Evolutionary conservation across 352 stramenopile species (phyloP).

Genomic region (Globisporangium nunn): DNA sequence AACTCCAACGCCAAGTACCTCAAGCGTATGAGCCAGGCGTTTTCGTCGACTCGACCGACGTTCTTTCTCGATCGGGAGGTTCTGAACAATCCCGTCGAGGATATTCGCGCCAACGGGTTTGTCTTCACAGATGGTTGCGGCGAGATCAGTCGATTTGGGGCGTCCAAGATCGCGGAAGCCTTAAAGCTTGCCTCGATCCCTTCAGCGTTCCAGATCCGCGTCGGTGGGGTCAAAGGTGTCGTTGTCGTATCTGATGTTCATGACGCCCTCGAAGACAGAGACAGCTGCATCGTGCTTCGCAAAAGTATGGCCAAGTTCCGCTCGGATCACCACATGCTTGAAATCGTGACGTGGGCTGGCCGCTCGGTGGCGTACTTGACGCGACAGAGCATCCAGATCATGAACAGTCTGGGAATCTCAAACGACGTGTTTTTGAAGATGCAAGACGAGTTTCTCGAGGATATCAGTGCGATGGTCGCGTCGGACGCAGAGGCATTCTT

Average conservation of each 20-base stretch:
- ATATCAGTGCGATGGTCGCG: slow-evolving; percentile 44
- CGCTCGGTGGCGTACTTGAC: slow-evolving; percentile 62
- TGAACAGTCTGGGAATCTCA: slow-evolving; percentile 51
- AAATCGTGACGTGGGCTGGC: slow-evolving; percentile 50
- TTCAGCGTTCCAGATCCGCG: slow-evolving; percentile 70
- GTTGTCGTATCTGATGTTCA: slow-evolving; percentile 51
- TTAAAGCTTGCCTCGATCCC: slow-evolving; percentile 34
- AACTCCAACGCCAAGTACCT: slow-evolving; percentile 60
- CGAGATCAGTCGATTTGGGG: slow-evolving; percentile 39
- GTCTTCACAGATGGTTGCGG: slow-evolving; percentile 73
- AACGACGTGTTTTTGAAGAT: slow-evolving; percentile 60
- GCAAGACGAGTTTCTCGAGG: slow-evolving; percentile 61
- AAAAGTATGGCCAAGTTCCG: slow-evolving; percentile 73
- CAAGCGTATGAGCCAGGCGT: slow-evolving; percentile 69
- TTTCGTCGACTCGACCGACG: slow-evolving; percentile 55
- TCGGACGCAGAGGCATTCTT: slow-evolving; percentile 40
- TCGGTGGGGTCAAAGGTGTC: slow-evolving; percentile 69
- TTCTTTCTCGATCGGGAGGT: slow-evolving; percentile 36
- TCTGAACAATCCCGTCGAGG: slow-evolving; percentile 34
- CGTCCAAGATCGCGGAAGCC: slow-evolving; percentile 23
- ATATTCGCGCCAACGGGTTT: slow-evolving; percentile 38
- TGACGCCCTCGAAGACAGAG: slow-evolving; percentile 9
- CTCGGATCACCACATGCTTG: slow-evolving; percentile 53
- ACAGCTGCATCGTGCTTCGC: slow-evolving; percentile 30
- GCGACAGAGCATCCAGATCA: slow-evolving; percentile 66